A percentile compares a stretch with the other conserved stretches of the same genome.
phyloP scores from a whole-genome alignment of 768 basidiomycete genomes.

The Rubroboletus satanas region DNA sequence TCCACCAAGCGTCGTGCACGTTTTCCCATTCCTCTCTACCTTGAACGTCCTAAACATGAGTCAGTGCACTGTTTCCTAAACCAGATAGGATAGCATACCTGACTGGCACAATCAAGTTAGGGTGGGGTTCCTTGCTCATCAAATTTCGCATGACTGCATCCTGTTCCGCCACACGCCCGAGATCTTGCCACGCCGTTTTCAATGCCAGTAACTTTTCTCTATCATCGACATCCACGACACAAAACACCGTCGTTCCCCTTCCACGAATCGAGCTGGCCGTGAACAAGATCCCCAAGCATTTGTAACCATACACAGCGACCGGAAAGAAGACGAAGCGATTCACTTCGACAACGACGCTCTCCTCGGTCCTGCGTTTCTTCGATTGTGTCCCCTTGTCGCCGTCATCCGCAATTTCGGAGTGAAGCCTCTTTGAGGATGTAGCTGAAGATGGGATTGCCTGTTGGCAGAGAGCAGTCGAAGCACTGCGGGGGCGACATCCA shows the following conservation, averaged over 20 bases:
- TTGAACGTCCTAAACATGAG: no score
- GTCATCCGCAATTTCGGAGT: not conserved
- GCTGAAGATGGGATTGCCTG: not conserved
- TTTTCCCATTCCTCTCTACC: no score
- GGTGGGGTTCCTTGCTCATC: no score
- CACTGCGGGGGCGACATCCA: not conserved
- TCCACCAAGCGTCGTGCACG: no score
- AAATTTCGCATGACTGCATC: not conserved
- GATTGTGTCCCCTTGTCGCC: not conserved
- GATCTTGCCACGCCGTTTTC: constrained; percentile 7
- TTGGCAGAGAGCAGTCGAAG: not conserved
- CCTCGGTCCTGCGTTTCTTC: not conserved
- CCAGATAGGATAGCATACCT: no score
- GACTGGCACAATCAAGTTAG: no score
- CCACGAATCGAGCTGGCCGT: constrained; percentile 13
- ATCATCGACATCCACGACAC: not conserved
- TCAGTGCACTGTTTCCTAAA: no score
- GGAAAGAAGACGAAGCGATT: not conserved
- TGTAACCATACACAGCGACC: not conserved
- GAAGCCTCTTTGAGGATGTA: not conserved
- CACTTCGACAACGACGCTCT: not conserved
- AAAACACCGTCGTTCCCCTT: constrained; percentile 8
- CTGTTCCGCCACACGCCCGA: not conserved
- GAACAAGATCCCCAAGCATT: constrained; percentile 1
- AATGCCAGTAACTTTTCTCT: no score